Conservation (phyloP, 768 basidiomycete species). For the Lanmaoa pseudosensibilis region DNA sequence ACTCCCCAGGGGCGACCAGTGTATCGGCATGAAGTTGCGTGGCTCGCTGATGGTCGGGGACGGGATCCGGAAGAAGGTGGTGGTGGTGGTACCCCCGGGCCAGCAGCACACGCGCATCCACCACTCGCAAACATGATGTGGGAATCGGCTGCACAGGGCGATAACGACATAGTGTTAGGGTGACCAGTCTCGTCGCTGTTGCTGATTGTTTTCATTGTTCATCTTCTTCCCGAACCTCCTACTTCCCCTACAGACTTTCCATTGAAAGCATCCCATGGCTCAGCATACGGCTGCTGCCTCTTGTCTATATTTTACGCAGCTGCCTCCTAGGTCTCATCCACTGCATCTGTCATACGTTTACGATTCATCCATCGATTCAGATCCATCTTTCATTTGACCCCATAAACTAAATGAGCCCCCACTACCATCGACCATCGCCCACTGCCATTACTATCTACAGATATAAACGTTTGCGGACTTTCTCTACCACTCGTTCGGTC, state of each 20-base stretch:
- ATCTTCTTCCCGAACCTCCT: not conserved
- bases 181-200: slow-evolving; percentile 12
- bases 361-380: slow-evolving; percentile 3
- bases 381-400: not conserved
- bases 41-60: slow-evolving; percentile 25
- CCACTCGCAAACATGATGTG: slow-evolving; percentile 30
- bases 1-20: slow-evolving; percentile 30
- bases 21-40: slow-evolving; percentile 30
- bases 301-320: slow-evolving; percentile 2
- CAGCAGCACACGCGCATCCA: slow-evolving; percentile 19
- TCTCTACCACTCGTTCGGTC: slow-evolving; percentile 2
- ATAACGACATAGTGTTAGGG: slow-evolving; percentile 33
- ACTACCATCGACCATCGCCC: not conserved
- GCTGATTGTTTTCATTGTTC: slow-evolving; percentile 2
- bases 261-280: slow-evolving; percentile 5
- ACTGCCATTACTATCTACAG: slow-evolving; percentile 18
- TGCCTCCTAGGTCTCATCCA: slow-evolving; percentile 1
- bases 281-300: not conserved
- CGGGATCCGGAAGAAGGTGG: slow-evolving; percentile 21
- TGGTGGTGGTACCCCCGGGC: slow-evolving; percentile 18
- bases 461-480: slow-evolving; percentile 16
- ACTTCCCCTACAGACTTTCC: not conserved
- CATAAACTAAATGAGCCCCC: not conserved
- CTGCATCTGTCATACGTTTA: not conserved
- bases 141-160: slow-evolving; percentile 29